Base-by-base conservation (phyloP, 2,329 filamentous ascomycete species). In the Lachnellula hyalina region DNA sequence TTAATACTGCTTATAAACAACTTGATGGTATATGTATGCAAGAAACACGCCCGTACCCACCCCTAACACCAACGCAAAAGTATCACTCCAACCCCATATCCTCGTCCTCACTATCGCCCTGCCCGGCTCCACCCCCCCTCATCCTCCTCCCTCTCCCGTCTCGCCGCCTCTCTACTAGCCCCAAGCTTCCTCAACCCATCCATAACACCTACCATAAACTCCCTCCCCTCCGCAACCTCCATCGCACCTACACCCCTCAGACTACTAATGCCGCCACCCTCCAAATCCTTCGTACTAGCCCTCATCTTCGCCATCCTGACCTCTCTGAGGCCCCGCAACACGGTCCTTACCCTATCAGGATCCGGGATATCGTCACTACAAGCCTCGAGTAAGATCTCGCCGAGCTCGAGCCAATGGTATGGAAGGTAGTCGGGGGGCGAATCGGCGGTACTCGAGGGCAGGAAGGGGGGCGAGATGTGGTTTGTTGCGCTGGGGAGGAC, bases 391-490 rank as follows among this genome's bases (percentile, higher is more conserved):
- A 99, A 76, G 69, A 95, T 84, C 72, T 96, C 91, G 17, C 88
- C 86, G 8, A 97, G 75, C 73, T 97, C 94, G 42, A 96, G 81
- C 92, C 93, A 99, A 74, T 97, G 93, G 69, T 96, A 97, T 0
- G 94, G 94, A 34, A 99, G 76, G 14, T 85, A 83, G 41, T 84
- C 83, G 0, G 84, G 74, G 8, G 86, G 83, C 1, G 87, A 82
- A 47, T 82, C 76, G 19, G 86, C 83, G 0, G 87, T 91, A 60
- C 87, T 90, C 15, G 86, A 85, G 1, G 84, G 82, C 1, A 95
- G 73, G 68, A 96, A 96, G 0, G 93, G 93, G 4, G 92, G 83
- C 0, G 85, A 83, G 0, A 84, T 68, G 19, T 40, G 62, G 51
- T 62, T 42, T 52, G 53, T 65, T 42, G 14, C 38, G 15, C 54